Conservation (phyloP, 202 grass and related monocot species). For the Elaeis oleifera region DNA sequence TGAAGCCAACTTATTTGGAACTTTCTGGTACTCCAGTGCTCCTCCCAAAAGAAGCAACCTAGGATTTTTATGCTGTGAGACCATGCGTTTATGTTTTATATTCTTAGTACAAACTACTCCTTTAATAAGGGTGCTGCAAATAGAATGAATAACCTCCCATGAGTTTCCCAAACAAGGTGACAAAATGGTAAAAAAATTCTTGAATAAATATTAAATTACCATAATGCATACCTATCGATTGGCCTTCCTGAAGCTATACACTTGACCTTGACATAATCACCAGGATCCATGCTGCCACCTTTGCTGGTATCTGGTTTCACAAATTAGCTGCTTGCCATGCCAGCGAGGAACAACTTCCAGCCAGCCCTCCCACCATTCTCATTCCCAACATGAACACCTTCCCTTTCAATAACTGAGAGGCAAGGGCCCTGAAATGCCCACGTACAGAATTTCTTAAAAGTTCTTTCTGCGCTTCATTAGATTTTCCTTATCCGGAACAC, state of each 20-base stretch:
- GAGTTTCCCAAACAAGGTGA: conserved; percentile 20
- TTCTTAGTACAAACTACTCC: conserved; percentile 97
- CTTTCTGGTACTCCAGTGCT: conserved; percentile 71
- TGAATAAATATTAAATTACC: neutral
- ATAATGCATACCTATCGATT: conserved; percentile 50
- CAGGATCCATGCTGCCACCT: conserved; percentile 85
- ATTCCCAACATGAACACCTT: conserved; percentile 47
- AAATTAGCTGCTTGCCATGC: conserved; percentile 68
- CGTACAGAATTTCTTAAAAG: conserved; percentile 34
- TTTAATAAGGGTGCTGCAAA: conserved; percentile 60
- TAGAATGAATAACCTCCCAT: conserved; percentile 16
- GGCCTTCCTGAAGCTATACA: conserved; percentile 68
- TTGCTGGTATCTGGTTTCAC: conserved; percentile 86
- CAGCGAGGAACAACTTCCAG: conserved; percentile 61
- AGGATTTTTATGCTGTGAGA: conserved; percentile 57
- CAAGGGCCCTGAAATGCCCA: conserved; percentile 62
- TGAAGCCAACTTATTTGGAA: conserved; percentile 66
- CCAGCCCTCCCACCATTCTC: conserved; percentile 48
- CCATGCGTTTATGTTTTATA: conserved; percentile 84
- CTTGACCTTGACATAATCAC: conserved; percentile 85
- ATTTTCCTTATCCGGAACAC: conserved; percentile 15
- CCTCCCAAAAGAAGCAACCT: conserved; percentile 85
- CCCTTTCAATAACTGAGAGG: conserved; percentile 65
- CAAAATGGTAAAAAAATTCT: conserved; percentile 12
- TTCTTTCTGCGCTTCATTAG: conserved; percentile 38